These are phyloP conservation scores for Elongisporangium prolatum DNA, from an alignment of 352 stramenopile species.

Conservation along the genomic window DNA sequence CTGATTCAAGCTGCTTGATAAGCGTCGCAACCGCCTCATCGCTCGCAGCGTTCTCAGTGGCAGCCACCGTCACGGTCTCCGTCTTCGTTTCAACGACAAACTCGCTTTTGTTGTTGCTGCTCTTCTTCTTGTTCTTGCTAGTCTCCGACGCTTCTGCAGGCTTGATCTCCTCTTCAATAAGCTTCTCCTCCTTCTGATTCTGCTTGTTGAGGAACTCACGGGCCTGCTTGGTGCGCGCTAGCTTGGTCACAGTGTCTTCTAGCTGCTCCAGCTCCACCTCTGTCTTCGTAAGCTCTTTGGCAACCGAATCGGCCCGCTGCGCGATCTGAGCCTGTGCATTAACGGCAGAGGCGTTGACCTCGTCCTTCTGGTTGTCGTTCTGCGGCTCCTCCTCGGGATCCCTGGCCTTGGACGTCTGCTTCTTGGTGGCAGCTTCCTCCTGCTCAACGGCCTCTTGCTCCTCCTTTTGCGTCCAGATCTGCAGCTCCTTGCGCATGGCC, in stretches of 20 bases:
- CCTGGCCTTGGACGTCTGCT: constrained; percentile 15
- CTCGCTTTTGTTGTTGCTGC: constrained; percentile 3
- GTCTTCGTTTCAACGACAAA: constrained; percentile 13
- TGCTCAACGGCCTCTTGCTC: constrained; percentile 17
- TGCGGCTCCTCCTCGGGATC: constrained; percentile 6
- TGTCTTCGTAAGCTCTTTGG: constrained; percentile 9
- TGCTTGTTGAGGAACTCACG: constrained; percentile 22
- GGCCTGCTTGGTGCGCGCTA: constrained; percentile 32
- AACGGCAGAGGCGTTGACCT: not conserved
- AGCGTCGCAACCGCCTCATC: constrained; percentile 17
- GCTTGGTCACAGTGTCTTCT: constrained; percentile 28
- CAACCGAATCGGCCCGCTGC: constrained; percentile 8
- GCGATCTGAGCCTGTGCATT: not conserved
- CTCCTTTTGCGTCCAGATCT: constrained; percentile 39
- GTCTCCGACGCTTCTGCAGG: constrained; percentile 1
- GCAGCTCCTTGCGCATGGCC: constrained; percentile 63
- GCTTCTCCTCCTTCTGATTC: constrained; percentile 14
- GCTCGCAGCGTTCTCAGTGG: constrained; percentile 11
- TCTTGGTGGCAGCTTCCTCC: constrained; percentile 8
- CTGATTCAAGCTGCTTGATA: constrained; percentile 21
- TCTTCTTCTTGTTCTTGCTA: constrained; percentile 3
- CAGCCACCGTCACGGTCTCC: constrained; percentile 4
- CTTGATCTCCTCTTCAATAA: not conserved
- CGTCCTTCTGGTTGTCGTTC: constrained; percentile 16
- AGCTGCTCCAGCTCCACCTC: constrained; percentile 17